phyloP scores from a whole-genome alignment of 768 basidiomycete species.

The Pholiota microspora region DNA sequence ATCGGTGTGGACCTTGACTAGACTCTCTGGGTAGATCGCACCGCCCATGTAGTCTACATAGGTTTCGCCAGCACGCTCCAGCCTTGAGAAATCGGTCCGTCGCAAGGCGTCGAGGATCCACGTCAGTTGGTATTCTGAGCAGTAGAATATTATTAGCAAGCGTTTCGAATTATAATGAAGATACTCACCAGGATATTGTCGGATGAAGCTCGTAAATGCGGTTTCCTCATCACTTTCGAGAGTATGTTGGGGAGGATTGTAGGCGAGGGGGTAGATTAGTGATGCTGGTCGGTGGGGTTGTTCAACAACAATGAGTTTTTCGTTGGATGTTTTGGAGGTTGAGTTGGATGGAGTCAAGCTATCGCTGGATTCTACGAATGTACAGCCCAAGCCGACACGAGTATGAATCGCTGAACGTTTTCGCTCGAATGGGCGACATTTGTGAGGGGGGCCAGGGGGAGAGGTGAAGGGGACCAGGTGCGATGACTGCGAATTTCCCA shows the following conservation, averaged over 20 bases:
- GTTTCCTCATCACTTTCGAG: constrained; percentile 29
- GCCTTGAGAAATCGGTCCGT: constrained; percentile 56
- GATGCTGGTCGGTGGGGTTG: constrained; percentile 23
- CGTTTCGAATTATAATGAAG: background rate
- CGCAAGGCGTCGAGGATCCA: constrained; percentile 72
- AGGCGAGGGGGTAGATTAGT: constrained; percentile 17
- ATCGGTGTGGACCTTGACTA: constrained; percentile 66
- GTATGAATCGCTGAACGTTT: constrained; percentile 37
- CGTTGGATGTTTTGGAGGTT: constrained; percentile 31
- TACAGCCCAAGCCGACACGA: constrained; percentile 38
- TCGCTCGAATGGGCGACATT: constrained; percentile 23
- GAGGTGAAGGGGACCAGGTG: constrained; percentile 11
- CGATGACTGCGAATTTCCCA: constrained; percentile 33
- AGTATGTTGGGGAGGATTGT: constrained; percentile 26
- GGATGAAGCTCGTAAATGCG: constrained; percentile 51
- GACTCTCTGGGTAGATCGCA: constrained; percentile 74
- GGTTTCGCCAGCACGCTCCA: constrained; percentile 63
- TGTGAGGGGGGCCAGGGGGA: constrained; percentile 4
- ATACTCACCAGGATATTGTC: constrained; percentile 34
- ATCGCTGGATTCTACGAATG: constrained; percentile 32
- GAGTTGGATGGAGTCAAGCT: constrained; percentile 39
- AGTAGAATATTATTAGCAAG: background rate
- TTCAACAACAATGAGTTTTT: constrained; percentile 24
- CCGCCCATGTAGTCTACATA: constrained; percentile 91
- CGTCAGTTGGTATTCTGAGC: constrained; percentile 56